A percentile compares a stretch with the other conserved stretches of the same genome.
phyloP scores from a whole-genome alignment of 1,284 basidiomycete genomes.

The Irpex sp. region DNA sequence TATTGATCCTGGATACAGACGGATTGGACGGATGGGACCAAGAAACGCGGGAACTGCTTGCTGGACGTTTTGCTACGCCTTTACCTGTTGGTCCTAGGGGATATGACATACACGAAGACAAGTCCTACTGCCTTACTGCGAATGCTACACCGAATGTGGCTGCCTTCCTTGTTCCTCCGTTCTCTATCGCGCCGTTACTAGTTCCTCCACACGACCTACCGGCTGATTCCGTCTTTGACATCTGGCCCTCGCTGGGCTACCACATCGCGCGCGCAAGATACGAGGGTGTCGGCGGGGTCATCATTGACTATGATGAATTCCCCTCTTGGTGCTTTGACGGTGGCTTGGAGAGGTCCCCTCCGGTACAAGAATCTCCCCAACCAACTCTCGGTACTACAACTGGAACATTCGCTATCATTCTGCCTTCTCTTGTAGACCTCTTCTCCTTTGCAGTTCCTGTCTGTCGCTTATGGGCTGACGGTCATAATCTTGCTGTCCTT shows the following conservation, averaged over 20 bases:
- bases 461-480: constrained; percentile 40
- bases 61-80: constrained; percentile 14
- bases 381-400: background rate
- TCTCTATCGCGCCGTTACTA: constrained; percentile 38
- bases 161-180: constrained; percentile 53
- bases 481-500: constrained; percentile 26
- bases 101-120: constrained; percentile 20
- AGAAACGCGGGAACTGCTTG: constrained; percentile 31
- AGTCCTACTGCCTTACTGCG: constrained; percentile 29
- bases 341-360: background rate
- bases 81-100: constrained; percentile 47
- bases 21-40: constrained; percentile 32
- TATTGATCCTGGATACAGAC: constrained; percentile 47
- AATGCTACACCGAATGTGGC: constrained; percentile 32
- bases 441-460: constrained; percentile 35
- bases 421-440: constrained; percentile 41
- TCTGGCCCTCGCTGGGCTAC: constrained; percentile 44
- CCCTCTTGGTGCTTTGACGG: constrained; percentile 1
- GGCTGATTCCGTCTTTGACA: constrained; percentile 15
- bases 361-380: background rate
- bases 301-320: background rate
- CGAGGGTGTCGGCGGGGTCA: constrained; percentile 11
- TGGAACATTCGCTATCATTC: constrained; percentile 31
- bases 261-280: constrained; percentile 23
- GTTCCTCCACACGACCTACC: constrained; percentile 26